phyloP scores from a whole-genome alignment of 73 alveolate genomes.

The Blepharisma japonicum region DNA sequence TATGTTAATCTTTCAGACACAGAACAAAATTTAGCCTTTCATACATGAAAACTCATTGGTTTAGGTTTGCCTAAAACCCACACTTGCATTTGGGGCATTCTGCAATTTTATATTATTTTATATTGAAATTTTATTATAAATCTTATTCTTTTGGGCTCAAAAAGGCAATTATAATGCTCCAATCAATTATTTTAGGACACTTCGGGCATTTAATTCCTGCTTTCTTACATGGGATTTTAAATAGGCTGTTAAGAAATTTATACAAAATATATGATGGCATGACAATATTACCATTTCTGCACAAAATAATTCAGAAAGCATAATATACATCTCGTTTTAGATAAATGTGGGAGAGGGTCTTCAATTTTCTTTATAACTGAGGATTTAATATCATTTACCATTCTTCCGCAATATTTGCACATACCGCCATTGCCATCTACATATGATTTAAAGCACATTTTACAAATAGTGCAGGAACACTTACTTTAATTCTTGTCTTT shows the following conservation, averaged over 20 bases:
- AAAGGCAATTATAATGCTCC: background rate
- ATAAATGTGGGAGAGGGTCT: background rate
- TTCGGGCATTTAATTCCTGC: no score
- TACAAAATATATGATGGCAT: slow-evolving; percentile 20
- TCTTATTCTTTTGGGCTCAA: background rate
- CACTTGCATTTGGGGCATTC: slow-evolving; percentile 10
- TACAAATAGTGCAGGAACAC: background rate
- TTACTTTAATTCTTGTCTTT: background rate
- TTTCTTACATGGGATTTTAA: background rate
- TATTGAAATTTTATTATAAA: slow-evolving; percentile 10
- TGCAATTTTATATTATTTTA: background rate
- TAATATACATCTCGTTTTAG: background rate
- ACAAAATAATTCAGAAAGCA: background rate
- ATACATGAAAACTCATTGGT: background rate
- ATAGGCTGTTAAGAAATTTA: background rate
- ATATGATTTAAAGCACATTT: background rate
- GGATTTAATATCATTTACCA: no score
- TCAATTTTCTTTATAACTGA: no score
- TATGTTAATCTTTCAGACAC: background rate
- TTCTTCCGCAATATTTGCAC: background rate
- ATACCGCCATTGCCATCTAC: background rate
- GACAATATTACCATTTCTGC: slow-evolving; percentile 20
- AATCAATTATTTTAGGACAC: background rate
- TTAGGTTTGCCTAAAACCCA: background rate
- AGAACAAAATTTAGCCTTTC: background rate